phyloP scores from a whole-genome alignment of 257 asterid genomes.

The Scutellaria galericulata region DNA sequence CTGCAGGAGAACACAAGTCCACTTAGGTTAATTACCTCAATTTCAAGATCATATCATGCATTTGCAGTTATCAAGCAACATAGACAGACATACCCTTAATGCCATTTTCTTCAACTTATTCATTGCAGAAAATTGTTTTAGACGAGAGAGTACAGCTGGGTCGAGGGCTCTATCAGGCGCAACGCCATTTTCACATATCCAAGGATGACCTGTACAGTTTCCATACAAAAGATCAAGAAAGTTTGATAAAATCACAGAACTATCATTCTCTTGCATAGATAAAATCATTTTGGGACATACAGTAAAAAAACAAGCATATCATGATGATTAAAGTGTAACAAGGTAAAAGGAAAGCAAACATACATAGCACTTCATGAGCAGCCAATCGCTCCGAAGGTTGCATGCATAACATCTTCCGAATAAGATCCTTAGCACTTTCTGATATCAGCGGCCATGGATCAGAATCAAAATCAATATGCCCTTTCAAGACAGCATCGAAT shows the following conservation, averaged over 20 bases:
- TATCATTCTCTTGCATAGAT: background rate
- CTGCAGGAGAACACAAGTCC: conserved; percentile 41
- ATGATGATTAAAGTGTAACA: background rate
- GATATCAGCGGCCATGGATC: conserved; percentile 57
- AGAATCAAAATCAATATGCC: conserved; percentile 49
- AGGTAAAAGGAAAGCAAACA: conserved; percentile 34
- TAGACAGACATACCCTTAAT: conserved; percentile 54
- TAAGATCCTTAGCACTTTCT: conserved; percentile 50
- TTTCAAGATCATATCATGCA: too few relatives aligned
- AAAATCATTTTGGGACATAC: background rate
- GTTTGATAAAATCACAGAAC: conserved; percentile 8
- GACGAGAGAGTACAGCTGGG: conserved; percentile 88
- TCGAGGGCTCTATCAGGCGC: conserved; percentile 89
- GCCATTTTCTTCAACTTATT: conserved; percentile 90
- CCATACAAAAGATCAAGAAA: background rate
- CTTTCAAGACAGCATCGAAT: conserved; percentile 49
- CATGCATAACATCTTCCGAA: conserved; percentile 66
- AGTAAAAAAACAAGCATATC: conserved; percentile 2
- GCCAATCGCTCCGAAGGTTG: conserved; percentile 75
- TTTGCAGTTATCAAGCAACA: too few relatives aligned
- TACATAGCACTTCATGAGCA: conserved; percentile 91
- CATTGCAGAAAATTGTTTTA: conserved; percentile 91
- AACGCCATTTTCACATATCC: conserved; percentile 72
- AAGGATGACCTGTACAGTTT: conserved; percentile 64
- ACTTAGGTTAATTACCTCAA: too few relatives aligned